Evolutionary conservation across 371 early-diverging fungal genomes (phyloP).

Genomic region (Basidiobolus meristosporus): DNA sequence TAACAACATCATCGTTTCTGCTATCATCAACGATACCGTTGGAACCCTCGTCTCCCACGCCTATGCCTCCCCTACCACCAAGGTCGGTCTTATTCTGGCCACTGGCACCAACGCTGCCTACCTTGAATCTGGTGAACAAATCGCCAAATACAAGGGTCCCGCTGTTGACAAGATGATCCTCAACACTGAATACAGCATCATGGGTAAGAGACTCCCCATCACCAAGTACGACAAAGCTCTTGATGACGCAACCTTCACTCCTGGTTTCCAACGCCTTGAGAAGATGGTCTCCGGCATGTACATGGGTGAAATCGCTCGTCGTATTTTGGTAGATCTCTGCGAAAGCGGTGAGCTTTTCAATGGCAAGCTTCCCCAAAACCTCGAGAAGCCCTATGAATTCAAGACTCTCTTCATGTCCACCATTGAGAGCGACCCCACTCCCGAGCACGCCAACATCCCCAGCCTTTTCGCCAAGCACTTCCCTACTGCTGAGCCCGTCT

Average conservation of each 20-base stretch:
- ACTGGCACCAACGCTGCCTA: constrained; percentile 91
- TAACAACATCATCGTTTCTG: constrained; percentile 56
- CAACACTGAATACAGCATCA: constrained; percentile 77
- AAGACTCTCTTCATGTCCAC: constrained; percentile 48
- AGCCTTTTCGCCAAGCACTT: not conserved
- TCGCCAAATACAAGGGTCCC: constrained; percentile 37
- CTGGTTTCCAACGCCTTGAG: constrained; percentile 66
- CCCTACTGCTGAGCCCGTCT: constrained; percentile 9
- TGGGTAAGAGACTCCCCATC: constrained; percentile 69
- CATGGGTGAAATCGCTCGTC: constrained; percentile 73
- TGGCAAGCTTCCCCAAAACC: constrained; percentile 29
- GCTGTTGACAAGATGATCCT: constrained; percentile 57
- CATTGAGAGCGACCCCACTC: constrained; percentile 10
- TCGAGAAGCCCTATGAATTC: constrained; percentile 45
- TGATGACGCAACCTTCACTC: constrained; percentile 52
- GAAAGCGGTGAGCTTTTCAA: constrained; percentile 52
- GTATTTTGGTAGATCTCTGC: constrained; percentile 57
- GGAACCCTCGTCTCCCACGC: constrained; percentile 81
- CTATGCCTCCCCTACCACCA: constrained; percentile 63
- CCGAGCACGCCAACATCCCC: not conserved
- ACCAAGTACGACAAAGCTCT: constrained; percentile 69
- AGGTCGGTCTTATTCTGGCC: constrained; percentile 78
- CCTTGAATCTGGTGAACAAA: constrained; percentile 45
- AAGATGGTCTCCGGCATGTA: constrained; percentile 93
- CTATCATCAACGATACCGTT: constrained; percentile 87